Conservation (phyloP, 1,284 basidiomycete genomes). For the Caloboletus firmus region DNA sequence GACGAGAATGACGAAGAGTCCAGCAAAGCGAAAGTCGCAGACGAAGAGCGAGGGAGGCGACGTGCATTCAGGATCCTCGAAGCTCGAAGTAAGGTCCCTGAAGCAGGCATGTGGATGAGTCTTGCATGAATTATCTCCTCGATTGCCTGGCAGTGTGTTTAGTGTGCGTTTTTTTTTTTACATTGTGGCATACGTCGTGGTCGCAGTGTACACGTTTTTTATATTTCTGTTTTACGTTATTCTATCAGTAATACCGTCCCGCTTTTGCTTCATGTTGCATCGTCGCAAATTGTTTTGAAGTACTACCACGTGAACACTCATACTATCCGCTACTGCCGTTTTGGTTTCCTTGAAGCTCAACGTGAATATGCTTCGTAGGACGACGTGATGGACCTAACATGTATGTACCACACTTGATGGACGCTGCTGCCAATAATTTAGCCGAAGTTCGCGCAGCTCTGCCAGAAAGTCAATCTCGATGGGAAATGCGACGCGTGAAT, state of each 20-base stretch:
- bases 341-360: background rate
- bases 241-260: conserved; percentile 36
- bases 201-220: conserved; percentile 16
- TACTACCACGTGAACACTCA: conserved; percentile 18
- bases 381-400: too few species aligned
- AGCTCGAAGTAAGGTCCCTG: conserved; percentile 57
- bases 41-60: conserved; percentile 50
- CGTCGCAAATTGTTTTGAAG: conserved; percentile 24
- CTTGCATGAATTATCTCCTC: conserved; percentile 49
- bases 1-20: conserved; percentile 40
- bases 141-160: background rate
- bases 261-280: conserved; percentile 34
- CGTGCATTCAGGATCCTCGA: conserved; percentile 67
- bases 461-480: too few species aligned
- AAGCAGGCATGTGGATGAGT: conserved; percentile 77
- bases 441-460: too few species aligned
- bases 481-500: too few species aligned
- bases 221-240: conserved; percentile 29
- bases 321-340: conserved; percentile 13
- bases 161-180: background rate
- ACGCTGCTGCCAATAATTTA: too few species aligned
- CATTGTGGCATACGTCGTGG: conserved; percentile 11
- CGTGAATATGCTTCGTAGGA: background rate
- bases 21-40: conserved; percentile 16
- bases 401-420: too few species aligned